Evolutionary conservation across 805 yeast genomes (phyloP), one percentile per base, ranked within the genome.

Genomic region (Schwanniomyces polymorphus): DNA sequence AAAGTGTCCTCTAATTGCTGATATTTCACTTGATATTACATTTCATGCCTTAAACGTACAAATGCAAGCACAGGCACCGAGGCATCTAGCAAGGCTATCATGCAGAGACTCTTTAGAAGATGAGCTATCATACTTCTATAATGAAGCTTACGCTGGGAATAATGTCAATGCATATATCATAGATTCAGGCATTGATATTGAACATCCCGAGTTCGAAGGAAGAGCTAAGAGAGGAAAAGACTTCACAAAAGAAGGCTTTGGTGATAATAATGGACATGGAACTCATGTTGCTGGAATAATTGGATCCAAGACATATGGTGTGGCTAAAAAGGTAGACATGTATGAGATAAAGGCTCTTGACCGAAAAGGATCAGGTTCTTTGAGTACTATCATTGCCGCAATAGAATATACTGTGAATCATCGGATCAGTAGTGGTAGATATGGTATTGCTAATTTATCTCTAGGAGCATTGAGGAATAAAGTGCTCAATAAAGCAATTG

Each of bases 261-360:
- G 88, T 6, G 75, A 70, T 47, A 42, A 45, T n/a, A 69, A 78
- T 58, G 84, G 82, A 4, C 85, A 81, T 57, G 51, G 51, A 7
- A 48, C 51, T 11, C 51, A 48, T n/a, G 51, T 48, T 3, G 48
- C 51, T n/a, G 51, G 51, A 6, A 44, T 48, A 6, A 48, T 48
- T 16, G 51, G 51, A 7, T 48, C 51, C 12, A 67, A 67, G 33
- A 64, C 78, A 0, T 79, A 67, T 56, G 86, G 86, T 2, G 80
- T 78, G 18, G 74, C 84, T 18, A 81, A 81, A 54, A 65, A 78
- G 35, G 81, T 80, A 12, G 71, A 73, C 8, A 60, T 91, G 7
- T 71, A 87, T 8, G 94, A 86, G 23, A 82, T 92, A 10, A 91
- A 91, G 59, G 91, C 89, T 0, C 70, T 90, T 43, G 84, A 85